Evolutionary conservation across 192 early-diverging fungal species (phyloP), one percentile per base, ranked within the genome.

Genomic region (Geranomyces michiganensis): DNA sequence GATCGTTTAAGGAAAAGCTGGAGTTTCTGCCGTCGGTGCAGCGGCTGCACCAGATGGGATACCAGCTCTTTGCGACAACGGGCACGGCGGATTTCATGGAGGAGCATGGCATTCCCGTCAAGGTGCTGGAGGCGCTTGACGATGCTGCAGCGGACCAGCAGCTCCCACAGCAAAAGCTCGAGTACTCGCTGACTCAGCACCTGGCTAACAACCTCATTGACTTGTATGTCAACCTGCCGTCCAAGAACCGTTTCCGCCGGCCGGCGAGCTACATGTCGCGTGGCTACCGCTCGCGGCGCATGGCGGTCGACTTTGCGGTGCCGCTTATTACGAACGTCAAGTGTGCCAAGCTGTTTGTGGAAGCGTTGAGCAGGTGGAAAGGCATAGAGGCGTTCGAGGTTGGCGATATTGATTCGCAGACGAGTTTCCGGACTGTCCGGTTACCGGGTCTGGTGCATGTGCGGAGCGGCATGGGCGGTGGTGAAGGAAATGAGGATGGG

Each of bases 311-410:
- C 80, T 93, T 94, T 71, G 93, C 93, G 46, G 85, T 99, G 55
- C 97, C 97, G 10, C 82, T 99, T 74, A 95, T 99, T 77, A 99
- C 97, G 67, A 99, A 99, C 75, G 88, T 99, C 84, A 99, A 99
- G 85, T 98, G 96, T 76, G 97, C 97, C 72, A 97, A 98, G 85
- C 78, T 99, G 64, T 98, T 99, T 69, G 83, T 99, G 48, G 97
- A 99, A 82, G 97, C 97, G 0, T 81, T 98, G 65, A 88, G 91
- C 17, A 90, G 95, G 55, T 64, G 62, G 61, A 62, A 55, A 10
- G 86, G 85, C 8, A 70, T 78, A 30, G 56, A 74, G n/a, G 80
- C 79, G 55, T 91, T 85, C 81, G 92, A 96, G 65, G 87, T 99
- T 27, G 77, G 86, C 15, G 78, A 87, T 56, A 90, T 95, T 67